Base-by-base conservation (phyloP, 139 green algal genomes). In the Eudorina sp. region DNA sequence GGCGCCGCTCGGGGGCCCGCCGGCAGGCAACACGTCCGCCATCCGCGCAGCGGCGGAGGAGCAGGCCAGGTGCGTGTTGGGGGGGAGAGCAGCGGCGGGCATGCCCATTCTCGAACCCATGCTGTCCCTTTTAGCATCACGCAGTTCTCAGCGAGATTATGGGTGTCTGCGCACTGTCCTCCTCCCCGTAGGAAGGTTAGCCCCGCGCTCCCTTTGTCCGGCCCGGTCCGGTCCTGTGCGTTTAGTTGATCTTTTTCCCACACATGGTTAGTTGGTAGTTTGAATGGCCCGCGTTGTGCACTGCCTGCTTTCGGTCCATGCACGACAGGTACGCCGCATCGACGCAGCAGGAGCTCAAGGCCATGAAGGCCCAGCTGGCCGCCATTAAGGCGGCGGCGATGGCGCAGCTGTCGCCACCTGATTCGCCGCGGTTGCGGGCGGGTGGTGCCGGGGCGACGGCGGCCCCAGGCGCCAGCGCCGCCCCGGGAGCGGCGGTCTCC, bases 361-460 rank as follows among this genome's bases (percentile, higher is more conserved):
- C 53, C 46, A 80, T 92, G 68, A 72, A 81, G n/a, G 62, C 77
- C 25, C 73, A 91, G 84, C 85, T 90, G 76, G 64, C 76, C 11
- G 75, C 76, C 41, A 85, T 91, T 27, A 90, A 90, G 79, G 85
- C 84, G 29, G 80, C 69, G 13, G 88, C 84, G 4, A 68, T 91
- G 13, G 86, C 90, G 4, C 62, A 86, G 60, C 66, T 91, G 25
- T 93, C 90, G 4, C 90, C 90, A 19, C 6, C 53, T 41, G 29
- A 27, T 21, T 83, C 66, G 34, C 83, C 89, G 21, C 7, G 29
- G 18, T 38, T 23, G 27, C 16, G 25, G 4, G 53, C 41, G 21
- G 53, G 1, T 5, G 85, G 36, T 53, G 53, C 19, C 53, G 16
- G 53, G 8, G 34, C 19, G 19, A 21, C 21, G 75, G 31, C 46